A percentile compares a stretch with the other conserved stretches of the same genome.
Evolutionary conservation across 2,329 filamentous ascomycete genomes (phyloP).

Genomic region (Xylaria sp.): DNA sequence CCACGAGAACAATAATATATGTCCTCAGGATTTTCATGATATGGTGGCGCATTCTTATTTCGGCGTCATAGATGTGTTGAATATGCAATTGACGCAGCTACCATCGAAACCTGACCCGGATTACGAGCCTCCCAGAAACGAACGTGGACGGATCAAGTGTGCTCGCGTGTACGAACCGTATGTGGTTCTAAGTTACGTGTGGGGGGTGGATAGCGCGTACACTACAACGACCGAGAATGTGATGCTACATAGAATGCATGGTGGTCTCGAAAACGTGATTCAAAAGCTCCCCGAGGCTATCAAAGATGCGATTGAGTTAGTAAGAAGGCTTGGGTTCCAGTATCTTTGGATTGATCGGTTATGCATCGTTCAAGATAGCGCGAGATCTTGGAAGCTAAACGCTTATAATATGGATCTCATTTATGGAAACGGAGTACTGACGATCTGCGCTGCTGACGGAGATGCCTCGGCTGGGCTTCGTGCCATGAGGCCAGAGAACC

Average conservation of each 20-base stretch:
- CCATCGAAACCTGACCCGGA: background rate
- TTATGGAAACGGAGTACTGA: conserved; percentile 31
- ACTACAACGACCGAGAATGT: conserved; percentile 16
- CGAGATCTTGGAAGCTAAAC: conserved; percentile 33
- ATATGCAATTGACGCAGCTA: conserved; percentile 13
- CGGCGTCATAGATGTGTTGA: conserved; percentile 21
- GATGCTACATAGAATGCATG: conserved; percentile 5
- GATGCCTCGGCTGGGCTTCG: conserved; percentile 22
- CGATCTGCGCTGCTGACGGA: conserved; percentile 30
- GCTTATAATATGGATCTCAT: conserved; percentile 34
- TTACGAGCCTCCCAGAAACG: background rate
- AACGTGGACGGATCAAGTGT: background rate
- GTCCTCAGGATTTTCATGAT: background rate
- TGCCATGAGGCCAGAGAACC: conserved; percentile 10
- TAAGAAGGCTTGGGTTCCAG: conserved; percentile 9
- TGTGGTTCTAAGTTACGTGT: conserved; percentile 19
- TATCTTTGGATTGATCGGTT: conserved; percentile 41
- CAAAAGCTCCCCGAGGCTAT: conserved; percentile 6
- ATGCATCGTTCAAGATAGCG: conserved; percentile 40
- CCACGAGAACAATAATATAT: background rate
- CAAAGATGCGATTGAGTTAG: conserved; percentile 11
- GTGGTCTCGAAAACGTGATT: conserved; percentile 5
- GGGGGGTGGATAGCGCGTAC: conserved; percentile 2
- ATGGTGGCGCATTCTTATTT: conserved; percentile 20
- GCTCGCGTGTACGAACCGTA: conserved; percentile 3